These are phyloP conservation scores for Penicillium sp. DNA, from an alignment of 2,329 filamentous ascomycete species.

Conservation along the genomic window DNA sequence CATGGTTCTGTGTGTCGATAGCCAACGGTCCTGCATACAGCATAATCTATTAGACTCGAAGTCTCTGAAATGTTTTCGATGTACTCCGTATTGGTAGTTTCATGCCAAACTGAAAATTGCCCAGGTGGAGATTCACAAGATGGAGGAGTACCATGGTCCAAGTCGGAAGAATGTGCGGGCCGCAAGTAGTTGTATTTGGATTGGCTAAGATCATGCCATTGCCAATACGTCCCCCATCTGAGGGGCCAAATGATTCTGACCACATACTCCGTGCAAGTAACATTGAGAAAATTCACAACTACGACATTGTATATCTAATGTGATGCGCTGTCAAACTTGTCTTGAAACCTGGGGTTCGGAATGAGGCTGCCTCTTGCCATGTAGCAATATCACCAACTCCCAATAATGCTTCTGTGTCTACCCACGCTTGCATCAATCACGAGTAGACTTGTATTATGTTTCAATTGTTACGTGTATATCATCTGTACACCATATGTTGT, in stretches of 20 bases:
- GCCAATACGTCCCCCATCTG: background rate
- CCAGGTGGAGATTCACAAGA: background rate
- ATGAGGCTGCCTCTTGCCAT: background rate
- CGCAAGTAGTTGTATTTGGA: background rate
- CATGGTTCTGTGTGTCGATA: background rate
- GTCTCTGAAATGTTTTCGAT: background rate
- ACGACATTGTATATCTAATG: background rate
- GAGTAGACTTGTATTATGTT: constrained; percentile 1
- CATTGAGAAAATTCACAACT: background rate
- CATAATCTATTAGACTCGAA: background rate
- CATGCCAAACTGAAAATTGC: background rate
- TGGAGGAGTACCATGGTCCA: background rate
- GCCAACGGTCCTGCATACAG: constrained; percentile 1
- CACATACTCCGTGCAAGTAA: background rate
- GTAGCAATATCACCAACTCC: background rate
- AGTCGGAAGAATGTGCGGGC: background rate
- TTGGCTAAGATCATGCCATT: constrained; percentile 3
- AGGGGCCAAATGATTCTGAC: background rate
- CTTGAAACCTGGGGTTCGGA: background rate
- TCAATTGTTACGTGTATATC: background rate
- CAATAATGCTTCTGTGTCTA: background rate
- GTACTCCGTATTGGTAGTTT: background rate
- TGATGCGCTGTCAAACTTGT: background rate
- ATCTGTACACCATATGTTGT: background rate
- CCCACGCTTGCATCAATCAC: background rate